Evolutionary conservation across 148 eudicot species (phyloP), one percentile per base, ranked within the genome.

Genomic region (Vaccinium vitisidaea): DNA sequence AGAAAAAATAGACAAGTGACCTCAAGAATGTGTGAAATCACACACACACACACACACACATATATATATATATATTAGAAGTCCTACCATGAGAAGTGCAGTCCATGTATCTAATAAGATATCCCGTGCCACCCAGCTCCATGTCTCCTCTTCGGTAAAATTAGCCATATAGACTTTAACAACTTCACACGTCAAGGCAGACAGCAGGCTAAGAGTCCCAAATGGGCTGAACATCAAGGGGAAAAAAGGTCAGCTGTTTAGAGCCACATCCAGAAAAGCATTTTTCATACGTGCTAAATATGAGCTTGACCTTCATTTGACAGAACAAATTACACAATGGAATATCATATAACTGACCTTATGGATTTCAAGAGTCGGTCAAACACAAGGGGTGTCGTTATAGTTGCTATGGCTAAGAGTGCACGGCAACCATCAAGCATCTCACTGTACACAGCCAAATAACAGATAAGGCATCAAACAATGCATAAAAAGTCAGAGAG

Each of bases 351-450:
- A 55, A 84, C 95, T 84, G 63, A 97, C 99, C 98, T 93, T 83
- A 94, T 81, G 85, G 98, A 91, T 81, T 91, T 94, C 85, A 97
- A 87, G 77, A 97, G 93, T 76, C 83, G 88, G 85, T 97, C 98
- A 91, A 94, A 97, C 81, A 86, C 83, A 79, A 87, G 63, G 43
- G 98, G 96, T n/a, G 91, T 91, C 81, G 95, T 91, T 88, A 95
- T 90, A 81, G 95, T 90, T 27, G 99, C 95, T 82, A 97, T 86
- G 53, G 95, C 92, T 87, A 95, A 82, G 83, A 97, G 89, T 83
- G 98, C 96, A 82, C 99, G 98, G 84, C 99, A 97, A 75, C 98
- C 99, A 93, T 97, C 99, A 86, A 97, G 95, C 93, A 97, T 88
- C 94, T 97, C 98, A 92, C 98, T 97, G 91, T 80, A 85, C 61